Evolutionary conservation across 257 asterid genomes (phyloP), one percentile per base, ranked within the genome.

Genomic region (Fraxinus quadrangulata): DNA sequence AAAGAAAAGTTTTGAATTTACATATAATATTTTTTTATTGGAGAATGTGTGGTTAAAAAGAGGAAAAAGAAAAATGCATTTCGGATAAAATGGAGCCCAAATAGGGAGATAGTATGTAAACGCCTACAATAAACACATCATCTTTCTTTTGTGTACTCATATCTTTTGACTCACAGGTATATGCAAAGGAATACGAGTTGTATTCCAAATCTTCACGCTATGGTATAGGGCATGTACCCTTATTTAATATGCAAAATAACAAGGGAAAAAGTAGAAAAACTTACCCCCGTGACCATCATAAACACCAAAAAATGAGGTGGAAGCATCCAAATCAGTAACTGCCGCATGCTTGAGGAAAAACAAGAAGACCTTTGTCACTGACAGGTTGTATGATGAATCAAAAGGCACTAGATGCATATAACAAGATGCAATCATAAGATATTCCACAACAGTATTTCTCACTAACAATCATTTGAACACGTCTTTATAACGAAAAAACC

Each of bases 271-370:
- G 11, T 61, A 61, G 33, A 39, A 61, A 61, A 61, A 23, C 68
- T 8, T 61, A 61, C 68, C 68, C 1, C 68, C 68, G 26, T 61
- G 68, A 24, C 68, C 68, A 61, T 61, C 68, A 23, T 61, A 61
- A 23, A 61, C 68, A 2, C 68, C 68, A 10, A 61, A 61, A 30
- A 61, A 61, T 21, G 68, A 61, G 26, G 68, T 61, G 30, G 68
- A 61, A 61, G 68, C 68, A 21, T 61, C 68, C 30, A 61, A 61
- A 61, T 61, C 68, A 61, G 68, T 24, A 24, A 61, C 33, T 11
- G 68, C 68, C 16, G 68, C 68, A 24, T 61, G 68, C 68, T 61
- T 61, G 26, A 61, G 68, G 33, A 61, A 61, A 61, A 9, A 61
- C 45, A 61, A 61, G 26, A 12, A 21, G 31, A 61, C 68, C 31